phyloP scores from a whole-genome alignment of 192 early-diverging fungal species.

The Thoreauomyces humboldtii region DNA sequence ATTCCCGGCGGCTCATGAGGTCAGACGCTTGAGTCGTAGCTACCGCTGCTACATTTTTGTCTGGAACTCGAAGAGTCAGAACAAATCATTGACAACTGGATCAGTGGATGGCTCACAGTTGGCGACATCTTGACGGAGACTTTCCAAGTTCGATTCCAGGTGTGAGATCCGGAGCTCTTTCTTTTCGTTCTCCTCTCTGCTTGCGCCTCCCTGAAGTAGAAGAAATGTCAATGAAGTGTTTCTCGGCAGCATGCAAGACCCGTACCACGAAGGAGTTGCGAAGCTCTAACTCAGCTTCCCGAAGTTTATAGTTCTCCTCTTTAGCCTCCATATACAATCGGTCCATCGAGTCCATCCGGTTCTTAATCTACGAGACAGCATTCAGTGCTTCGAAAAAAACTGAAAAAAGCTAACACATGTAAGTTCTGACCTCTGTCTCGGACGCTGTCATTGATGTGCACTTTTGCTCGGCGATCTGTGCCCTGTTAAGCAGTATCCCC shows the following conservation, averaged over 20 bases:
- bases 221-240: no score
- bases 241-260: no score
- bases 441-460: conserved; percentile 12
- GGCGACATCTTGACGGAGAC: conserved; percentile 24
- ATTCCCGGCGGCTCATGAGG: conserved; percentile 26
- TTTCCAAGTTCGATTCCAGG: conserved; percentile 22
- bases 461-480: conserved; percentile 45
- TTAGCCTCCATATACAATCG: conserved; percentile 40
- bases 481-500: conserved; percentile 36
- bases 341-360: conserved; percentile 31
- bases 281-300: conserved; percentile 34
- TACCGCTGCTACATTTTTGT: conserved; percentile 47
- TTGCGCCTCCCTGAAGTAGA: conserved; percentile 31
- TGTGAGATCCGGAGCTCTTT: conserved; percentile 20
- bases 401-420: not conserved
- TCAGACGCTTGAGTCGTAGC: conserved; percentile 47
- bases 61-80: conserved; percentile 23
- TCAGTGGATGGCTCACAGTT: conserved; percentile 33
- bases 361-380: conserved; percentile 13
- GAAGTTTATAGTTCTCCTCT: conserved; percentile 33
- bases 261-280: conserved; percentile 31
- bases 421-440: conserved; percentile 23
- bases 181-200: conserved; percentile 26
- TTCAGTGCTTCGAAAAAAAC: no score
- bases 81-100: no score